These are phyloP conservation scores for Oryza meridionalis DNA, from an alignment of 176 grass and related monocot species.

Conservation along the genomic window DNA sequence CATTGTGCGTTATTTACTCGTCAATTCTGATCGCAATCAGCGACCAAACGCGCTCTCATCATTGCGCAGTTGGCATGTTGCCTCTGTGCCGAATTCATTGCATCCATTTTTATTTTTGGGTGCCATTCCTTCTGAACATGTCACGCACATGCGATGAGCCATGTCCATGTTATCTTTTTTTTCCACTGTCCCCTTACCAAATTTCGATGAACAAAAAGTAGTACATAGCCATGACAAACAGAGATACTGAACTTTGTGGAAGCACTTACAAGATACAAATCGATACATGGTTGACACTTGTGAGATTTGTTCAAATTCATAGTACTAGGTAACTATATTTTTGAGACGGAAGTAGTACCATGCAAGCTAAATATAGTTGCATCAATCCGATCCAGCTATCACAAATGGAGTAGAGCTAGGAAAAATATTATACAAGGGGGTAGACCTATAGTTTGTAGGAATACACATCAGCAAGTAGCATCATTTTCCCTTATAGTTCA, in stretches of 20 bases:
- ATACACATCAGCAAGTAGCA: background rate
- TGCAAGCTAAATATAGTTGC: background rate
- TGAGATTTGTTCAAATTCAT: no score
- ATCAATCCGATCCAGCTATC: background rate
- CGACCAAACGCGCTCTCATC: background rate
- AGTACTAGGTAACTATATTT: no score
- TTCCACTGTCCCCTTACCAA: background rate
- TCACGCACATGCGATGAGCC: background rate
- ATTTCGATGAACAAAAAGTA: background rate
- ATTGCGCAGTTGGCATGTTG: slow-evolving; percentile 1
- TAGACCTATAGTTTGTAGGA: background rate
- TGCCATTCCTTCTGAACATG: background rate
- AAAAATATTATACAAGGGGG: background rate
- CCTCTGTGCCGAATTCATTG: background rate
- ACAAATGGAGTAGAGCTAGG: background rate
- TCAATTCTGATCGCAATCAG: background rate
- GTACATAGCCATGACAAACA: background rate
- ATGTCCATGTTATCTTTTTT: background rate
- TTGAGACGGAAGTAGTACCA: no score
- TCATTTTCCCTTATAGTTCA: background rate
- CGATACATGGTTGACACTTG: no score
- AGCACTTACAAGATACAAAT: background rate
- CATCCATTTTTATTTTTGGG: background rate
- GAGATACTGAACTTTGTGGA: background rate
- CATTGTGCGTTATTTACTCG: background rate